A percentile compares a stretch with the other conserved stretches of the same genome.
These are phyloP conservation scores for Scenedesmus sp. DNA, from an alignment of 163 green algal species.

Conservation along the genomic window DNA sequence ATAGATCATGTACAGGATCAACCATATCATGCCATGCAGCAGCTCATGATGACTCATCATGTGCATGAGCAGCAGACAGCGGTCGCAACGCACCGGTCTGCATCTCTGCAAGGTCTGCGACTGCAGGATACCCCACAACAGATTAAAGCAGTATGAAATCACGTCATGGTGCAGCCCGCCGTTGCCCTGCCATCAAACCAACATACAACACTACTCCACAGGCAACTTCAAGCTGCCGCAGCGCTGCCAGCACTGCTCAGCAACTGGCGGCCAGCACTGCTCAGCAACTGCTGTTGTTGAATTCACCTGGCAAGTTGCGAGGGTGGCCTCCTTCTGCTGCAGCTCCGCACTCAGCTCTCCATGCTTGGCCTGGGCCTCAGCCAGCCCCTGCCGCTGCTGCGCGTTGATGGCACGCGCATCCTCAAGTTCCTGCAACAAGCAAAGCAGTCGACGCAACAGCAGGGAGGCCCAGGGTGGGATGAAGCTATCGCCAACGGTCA, in stretches of 20 bases:
- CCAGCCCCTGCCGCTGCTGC: not conserved
- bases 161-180: not conserved
- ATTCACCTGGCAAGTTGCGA: not conserved
- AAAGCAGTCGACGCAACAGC: too few relatives aligned
- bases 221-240: too few relatives aligned
- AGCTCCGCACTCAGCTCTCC: conserved; percentile 4
- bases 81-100: too few relatives aligned
- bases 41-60: not conserved
- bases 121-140: too few relatives aligned
- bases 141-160: too few relatives aligned
- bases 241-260: too few relatives aligned
- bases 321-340: conserved; percentile 37
- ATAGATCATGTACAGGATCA: too few relatives aligned
- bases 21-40: too few relatives aligned
- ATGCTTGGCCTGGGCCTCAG: conserved; percentile 11
- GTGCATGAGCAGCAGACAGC: not conserved
- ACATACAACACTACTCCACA: too few relatives aligned
- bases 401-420: not conserved
- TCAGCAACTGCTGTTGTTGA: not conserved
- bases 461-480: not conserved
- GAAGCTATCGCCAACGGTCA: not conserved
- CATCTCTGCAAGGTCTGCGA: too few relatives aligned
- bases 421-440: conserved; percentile 26
- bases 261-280: too few relatives aligned
- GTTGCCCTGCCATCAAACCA: not conserved